These are phyloP conservation scores for Zoysia japonica DNA, from an alignment of 176 grass and related monocot species.

Conservation along the genomic window DNA sequence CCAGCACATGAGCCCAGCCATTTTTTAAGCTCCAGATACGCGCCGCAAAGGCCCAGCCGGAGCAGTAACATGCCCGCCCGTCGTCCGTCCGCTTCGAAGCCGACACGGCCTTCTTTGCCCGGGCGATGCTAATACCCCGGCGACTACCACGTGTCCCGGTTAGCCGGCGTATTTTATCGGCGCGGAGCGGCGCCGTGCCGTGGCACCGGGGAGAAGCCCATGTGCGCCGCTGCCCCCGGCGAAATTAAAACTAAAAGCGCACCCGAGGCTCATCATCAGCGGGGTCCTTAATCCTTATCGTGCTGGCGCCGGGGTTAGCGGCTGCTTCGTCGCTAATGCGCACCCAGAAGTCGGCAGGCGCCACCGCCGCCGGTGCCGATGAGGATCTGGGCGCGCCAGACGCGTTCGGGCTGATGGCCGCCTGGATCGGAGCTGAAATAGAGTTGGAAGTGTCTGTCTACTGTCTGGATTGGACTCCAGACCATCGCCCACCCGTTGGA, in stretches of 20 bases:
- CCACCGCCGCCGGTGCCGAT: background rate
- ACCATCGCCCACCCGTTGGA: too few species aligned
- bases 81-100: background rate
- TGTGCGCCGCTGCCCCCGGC: constrained; percentile 35
- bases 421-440: too few species aligned
- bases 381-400: background rate
- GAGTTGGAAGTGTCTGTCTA: too few species aligned
- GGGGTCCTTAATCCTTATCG: constrained; percentile 2
- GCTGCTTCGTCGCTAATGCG: background rate
- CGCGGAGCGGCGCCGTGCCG: constrained; percentile 44
- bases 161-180: constrained; percentile 27
- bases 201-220: constrained; percentile 44
- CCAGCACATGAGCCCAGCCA: background rate
- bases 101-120: background rate
- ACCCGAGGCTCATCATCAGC: background rate
- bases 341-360: too few species aligned
- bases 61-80: constrained; percentile 13
- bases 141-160: constrained; percentile 33
- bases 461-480: too few species aligned
- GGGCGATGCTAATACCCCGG: background rate
- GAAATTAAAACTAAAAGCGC: constrained; percentile 13
- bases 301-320: background rate
- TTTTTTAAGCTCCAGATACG: background rate
- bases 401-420: background rate
- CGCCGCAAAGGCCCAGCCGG: background rate